phyloP scores from a whole-genome alignment of 768 basidiomycete species.

The Boletus subparvulus region DNA sequence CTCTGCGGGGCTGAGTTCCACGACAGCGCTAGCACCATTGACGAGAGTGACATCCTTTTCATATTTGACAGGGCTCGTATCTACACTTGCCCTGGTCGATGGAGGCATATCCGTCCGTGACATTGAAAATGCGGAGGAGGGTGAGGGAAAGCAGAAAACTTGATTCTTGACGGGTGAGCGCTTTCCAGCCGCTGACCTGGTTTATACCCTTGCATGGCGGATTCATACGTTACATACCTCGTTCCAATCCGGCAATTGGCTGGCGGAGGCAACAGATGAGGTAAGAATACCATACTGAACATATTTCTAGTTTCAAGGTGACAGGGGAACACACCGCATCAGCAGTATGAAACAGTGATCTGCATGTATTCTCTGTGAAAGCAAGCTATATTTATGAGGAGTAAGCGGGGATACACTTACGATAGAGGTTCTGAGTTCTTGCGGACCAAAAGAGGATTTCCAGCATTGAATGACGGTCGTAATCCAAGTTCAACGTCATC shows the following conservation, averaged over 20 bases:
- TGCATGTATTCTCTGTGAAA: too few relatives aligned
- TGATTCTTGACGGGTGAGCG: background rate
- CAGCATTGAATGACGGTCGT: too few relatives aligned
- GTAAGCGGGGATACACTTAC: too few relatives aligned
- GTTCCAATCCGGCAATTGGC: background rate
- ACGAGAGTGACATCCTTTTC: slow-evolving; percentile 8
- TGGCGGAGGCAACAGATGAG: too few relatives aligned
- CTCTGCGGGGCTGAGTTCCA: slow-evolving; percentile 16
- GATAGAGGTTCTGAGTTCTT: too few relatives aligned
- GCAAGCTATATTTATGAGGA: too few relatives aligned
- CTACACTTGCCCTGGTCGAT: background rate
- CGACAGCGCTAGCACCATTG: background rate
- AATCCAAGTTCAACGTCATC: background rate
- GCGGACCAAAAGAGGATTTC: too few relatives aligned
- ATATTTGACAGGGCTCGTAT: background rate
- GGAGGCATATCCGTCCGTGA: slow-evolving; percentile 8
- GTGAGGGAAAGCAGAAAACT: background rate
- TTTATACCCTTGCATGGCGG: background rate
- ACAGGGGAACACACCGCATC: too few relatives aligned
- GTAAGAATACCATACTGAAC: too few relatives aligned
- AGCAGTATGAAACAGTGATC: too few relatives aligned
- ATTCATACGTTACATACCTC: background rate
- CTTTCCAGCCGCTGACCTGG: too few relatives aligned
- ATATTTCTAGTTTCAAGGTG: too few relatives aligned
- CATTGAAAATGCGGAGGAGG: background rate